A percentile compares a stretch with the other conserved stretches of the same genome.
Conservation (phyloP, 768 basidiomycete genomes). For the Serendipita sp. region DNA sequence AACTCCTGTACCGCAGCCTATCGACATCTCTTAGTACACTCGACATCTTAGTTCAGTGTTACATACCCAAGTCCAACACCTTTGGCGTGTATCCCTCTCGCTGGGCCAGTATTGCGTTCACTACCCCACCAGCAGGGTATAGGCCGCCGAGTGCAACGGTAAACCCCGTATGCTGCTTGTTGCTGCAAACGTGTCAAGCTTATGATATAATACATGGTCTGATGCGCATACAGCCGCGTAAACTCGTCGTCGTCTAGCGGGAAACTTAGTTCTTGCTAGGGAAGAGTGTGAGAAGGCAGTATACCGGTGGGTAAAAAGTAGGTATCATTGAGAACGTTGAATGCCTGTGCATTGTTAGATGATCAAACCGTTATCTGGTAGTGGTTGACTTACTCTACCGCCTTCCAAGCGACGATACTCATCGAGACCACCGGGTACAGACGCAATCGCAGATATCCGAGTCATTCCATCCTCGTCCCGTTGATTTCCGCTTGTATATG, state of each 20-base stretch:
- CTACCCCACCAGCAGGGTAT: not conserved
- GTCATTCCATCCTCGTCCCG: not conserved
- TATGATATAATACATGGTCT: not conserved
- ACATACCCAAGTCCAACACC: not conserved
- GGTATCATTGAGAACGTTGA: not conserved
- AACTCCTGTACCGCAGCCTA: not conserved
- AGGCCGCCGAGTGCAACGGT: not conserved
- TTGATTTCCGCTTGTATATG: not conserved
- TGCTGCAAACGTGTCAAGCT: not conserved
- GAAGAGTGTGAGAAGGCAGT: not conserved
- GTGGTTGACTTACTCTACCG: too few relatives aligned
- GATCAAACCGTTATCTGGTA: too few relatives aligned
- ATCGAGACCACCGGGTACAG: not conserved
- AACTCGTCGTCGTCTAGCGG: not conserved
- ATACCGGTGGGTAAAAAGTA: constrained; percentile 2
- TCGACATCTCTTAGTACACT: not conserved
- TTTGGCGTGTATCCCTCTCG: not conserved
- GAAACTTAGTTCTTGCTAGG: not conserved
- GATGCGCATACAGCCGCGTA: not conserved
- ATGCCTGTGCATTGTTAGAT: not conserved
- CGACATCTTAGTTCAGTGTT: not conserved
- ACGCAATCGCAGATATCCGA: not conserved
- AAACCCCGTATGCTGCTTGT: constrained; percentile 1
- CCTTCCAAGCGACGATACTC: not conserved
- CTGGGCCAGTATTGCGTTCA: not conserved